Evolutionary conservation across 441 rosid genomes (phyloP).

Genomic region (Adansonia madagascariensis): DNA sequence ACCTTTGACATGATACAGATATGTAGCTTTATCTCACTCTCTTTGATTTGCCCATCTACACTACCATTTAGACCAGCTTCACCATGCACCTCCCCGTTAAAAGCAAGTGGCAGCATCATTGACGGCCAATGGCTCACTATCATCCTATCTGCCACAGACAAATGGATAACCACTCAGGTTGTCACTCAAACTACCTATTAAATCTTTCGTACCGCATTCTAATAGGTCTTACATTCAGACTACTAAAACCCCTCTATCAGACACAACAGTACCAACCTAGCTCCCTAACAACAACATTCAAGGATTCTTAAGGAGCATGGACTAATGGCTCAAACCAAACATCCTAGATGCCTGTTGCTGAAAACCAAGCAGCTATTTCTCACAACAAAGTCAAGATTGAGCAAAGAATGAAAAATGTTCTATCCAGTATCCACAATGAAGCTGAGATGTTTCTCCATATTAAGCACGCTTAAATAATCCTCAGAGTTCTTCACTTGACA

Average conservation of each 20-base stretch:
- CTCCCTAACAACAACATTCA: conserved; percentile 8
- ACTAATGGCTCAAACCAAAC: conserved; percentile 8
- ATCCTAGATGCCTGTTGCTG: conserved; percentile 10
- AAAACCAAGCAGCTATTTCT: conserved; percentile 4
- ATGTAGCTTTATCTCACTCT: background rate
- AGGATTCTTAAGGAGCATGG: conserved; percentile 17
- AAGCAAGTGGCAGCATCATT: background rate
- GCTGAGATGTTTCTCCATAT: conserved; percentile 5
- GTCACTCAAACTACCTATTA: conserved; percentile 13
- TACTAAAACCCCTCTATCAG: conserved; percentile 17
- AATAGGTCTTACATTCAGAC: conserved; percentile 5
- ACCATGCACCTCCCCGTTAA: background rate
- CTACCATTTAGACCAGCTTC: conserved; percentile 3
- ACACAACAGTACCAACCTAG: conserved; percentile 13
- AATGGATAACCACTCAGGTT: background rate
- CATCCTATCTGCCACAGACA: conserved; percentile 13
- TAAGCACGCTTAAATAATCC: background rate
- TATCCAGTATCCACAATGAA: conserved; percentile 1
- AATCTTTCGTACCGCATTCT: background rate
- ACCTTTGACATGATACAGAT: background rate
- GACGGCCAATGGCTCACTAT: background rate
- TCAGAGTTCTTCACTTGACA: background rate
- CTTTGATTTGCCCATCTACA: background rate
- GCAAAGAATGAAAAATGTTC: conserved; percentile 2
- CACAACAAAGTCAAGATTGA: conserved; percentile 13